These are phyloP conservation scores for Coemansia sp. DNA, from an alignment of 192 early-diverging fungal species.

Conservation along the genomic window DNA sequence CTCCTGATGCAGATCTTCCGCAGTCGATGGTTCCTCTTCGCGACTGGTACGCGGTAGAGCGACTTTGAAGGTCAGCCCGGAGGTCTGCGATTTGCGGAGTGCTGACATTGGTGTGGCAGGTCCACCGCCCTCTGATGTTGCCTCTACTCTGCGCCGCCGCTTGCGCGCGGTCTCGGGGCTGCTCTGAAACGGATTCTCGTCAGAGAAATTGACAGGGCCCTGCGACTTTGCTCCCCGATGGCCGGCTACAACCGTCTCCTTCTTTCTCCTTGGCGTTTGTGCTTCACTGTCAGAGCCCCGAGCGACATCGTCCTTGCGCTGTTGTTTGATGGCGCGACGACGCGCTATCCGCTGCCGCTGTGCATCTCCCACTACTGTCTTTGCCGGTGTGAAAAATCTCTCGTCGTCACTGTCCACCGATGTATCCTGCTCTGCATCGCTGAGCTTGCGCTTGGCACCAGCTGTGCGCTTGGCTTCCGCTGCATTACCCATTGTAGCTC, in stretches of 20 bases:
- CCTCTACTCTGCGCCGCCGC: slow-evolving; percentile 26
- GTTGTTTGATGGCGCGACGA: not conserved
- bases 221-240: not conserved
- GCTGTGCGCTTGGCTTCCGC: slow-evolving; percentile 8
- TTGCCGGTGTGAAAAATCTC: slow-evolving; percentile 17
- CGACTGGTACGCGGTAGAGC: slow-evolving; percentile 16
- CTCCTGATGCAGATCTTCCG: not conserved
- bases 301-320: not conserved
- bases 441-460: slow-evolving; percentile 44
- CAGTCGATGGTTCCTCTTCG: not conserved
- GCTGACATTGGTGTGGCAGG: slow-evolving; percentile 38
- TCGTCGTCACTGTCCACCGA: slow-evolving; percentile 33
- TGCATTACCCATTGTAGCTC: slow-evolving; percentile 18
- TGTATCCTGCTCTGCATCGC: slow-evolving; percentile 17
- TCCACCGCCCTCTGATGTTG: not conserved
- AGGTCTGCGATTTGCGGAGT: slow-evolving; percentile 51
- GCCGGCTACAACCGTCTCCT: not conserved
- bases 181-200: slow-evolving; percentile 55
- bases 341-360: slow-evolving; percentile 8
- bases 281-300: not conserved
- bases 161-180: slow-evolving; percentile 42
- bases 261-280: not conserved
- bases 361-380: not conserved
- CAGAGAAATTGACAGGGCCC: slow-evolving; percentile 32
- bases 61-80: slow-evolving; percentile 37